phyloP scores from a whole-genome alignment of 768 basidiomycete genomes.

The Phallus indusiatus region DNA sequence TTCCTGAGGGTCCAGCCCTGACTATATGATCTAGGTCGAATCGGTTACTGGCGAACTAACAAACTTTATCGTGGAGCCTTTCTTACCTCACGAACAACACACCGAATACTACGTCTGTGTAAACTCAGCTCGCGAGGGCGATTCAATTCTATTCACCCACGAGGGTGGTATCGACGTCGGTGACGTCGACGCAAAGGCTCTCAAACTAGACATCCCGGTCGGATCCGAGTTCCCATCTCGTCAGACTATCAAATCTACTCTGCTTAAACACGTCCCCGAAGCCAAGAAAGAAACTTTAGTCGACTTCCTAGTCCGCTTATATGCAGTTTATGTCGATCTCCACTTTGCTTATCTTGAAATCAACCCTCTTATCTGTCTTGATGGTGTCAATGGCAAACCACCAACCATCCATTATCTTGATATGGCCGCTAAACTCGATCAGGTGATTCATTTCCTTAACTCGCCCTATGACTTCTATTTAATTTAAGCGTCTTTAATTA shows the following conservation, averaged over 20 bases:
- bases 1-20: not conserved
- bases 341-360: constrained; percentile 99
- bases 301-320: constrained; percentile 91
- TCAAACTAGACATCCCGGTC: constrained; percentile 79
- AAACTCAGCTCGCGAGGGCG: constrained; percentile 89
- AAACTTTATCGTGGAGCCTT: constrained; percentile 99
- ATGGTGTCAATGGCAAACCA: constrained; percentile 58
- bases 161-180: constrained; percentile 99
- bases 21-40: constrained; percentile 58
- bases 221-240: constrained; percentile 72
- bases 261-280: constrained; percentile 76
- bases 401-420: constrained; percentile 91
- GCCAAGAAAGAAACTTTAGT: constrained; percentile 78
- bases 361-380: constrained; percentile 94
- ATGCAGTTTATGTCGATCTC: constrained; percentile 96
- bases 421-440: constrained; percentile 99
- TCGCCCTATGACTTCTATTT: not conserved
- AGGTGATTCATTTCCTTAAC: constrained; percentile 25
- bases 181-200: constrained; percentile 95
- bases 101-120: constrained; percentile 99
- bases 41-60: constrained; percentile 88
- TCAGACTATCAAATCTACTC: constrained; percentile 58
- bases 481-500: constrained; percentile 3
- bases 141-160: constrained; percentile 96
- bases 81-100: constrained; percentile 88